Evolutionary conservation across 2,329 filamentous ascomycete species (phyloP).

Genomic region (Leptographium lundbergii): DNA sequence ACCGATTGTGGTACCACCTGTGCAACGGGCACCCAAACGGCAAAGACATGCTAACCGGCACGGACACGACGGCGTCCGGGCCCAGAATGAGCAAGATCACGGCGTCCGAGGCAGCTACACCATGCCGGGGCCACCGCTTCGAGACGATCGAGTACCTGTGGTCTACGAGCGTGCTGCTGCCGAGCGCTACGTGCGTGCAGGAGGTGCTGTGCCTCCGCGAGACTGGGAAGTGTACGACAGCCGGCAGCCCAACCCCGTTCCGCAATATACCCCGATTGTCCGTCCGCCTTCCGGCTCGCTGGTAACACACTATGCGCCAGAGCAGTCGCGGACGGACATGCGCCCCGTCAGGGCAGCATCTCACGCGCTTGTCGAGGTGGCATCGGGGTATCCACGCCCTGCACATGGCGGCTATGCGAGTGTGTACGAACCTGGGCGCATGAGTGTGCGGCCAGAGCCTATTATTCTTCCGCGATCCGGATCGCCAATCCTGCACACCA

Average conservation of each 20-base stretch:
- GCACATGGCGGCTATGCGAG: slow-evolving; percentile 23
- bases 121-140: slow-evolving; percentile 5
- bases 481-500: slow-evolving; percentile 21
- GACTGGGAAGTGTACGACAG: slow-evolving; percentile 19
- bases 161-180: slow-evolving; percentile 22
- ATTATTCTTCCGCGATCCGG: slow-evolving; percentile 33
- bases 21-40: slow-evolving; percentile 43
- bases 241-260: slow-evolving; percentile 16
- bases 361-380: slow-evolving; percentile 25
- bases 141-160: slow-evolving; percentile 20
- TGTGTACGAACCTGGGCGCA: slow-evolving; percentile 27
- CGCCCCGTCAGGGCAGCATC: slow-evolving; percentile 27
- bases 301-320: slow-evolving; percentile 4
- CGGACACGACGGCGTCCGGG: slow-evolving; percentile 17
- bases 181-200: slow-evolving; percentile 14
- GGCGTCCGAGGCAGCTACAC: slow-evolving; percentile 23
- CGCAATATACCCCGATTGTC: slow-evolving; percentile 20
- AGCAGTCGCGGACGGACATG: slow-evolving; percentile 5
- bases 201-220: slow-evolving; percentile 6
- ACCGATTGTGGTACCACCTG: slow-evolving; percentile 39
- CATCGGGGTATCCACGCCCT: slow-evolving; percentile 1
- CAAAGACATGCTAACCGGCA: slow-evolving; percentile 32
- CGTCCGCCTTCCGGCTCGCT: neutral
- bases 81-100: slow-evolving; percentile 25
- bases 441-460: slow-evolving; percentile 34